Percentiles rank a stretch among this genome's conserved stretches.
Conservation (phyloP, 2,329 filamentous ascomycete genomes). For the Botryosphaeria dothidea region DNA sequence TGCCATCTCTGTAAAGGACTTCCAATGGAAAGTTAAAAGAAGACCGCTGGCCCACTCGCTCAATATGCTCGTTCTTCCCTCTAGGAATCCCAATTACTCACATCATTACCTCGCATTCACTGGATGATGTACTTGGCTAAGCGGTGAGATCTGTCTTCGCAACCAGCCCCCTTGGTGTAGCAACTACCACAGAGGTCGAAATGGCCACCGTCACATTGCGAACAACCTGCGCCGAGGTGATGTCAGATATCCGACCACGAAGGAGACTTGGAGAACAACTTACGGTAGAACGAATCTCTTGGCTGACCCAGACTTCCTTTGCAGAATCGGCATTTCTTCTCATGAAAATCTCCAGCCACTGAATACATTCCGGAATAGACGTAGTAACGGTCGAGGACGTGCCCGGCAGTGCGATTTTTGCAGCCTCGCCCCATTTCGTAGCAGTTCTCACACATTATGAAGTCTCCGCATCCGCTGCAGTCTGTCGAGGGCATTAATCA, state of each 20-base stretch:
- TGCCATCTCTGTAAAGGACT: not conserved
- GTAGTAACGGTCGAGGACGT: not conserved
- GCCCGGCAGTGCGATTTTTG: not conserved
- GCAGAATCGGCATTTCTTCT: not conserved
- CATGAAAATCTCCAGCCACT: not conserved
- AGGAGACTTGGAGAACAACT: not conserved
- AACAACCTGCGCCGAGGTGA: not conserved
- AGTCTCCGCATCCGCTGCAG: not conserved
- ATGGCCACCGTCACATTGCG: not conserved
- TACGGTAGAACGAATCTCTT: slow-evolving; percentile 1
- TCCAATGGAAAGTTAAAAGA: too few species aligned
- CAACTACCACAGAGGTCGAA: not conserved
- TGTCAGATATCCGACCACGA: not conserved
- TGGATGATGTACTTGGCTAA: not conserved
- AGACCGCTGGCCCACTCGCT: too few species aligned
- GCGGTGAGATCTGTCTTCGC: not conserved
- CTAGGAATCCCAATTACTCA: too few species aligned
- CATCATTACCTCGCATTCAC: not conserved
- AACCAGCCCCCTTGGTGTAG: not conserved
- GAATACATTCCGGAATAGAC: not conserved
- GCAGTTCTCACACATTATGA: not conserved
- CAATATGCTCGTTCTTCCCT: too few species aligned
- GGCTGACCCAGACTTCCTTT: not conserved
- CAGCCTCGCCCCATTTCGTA: not conserved
- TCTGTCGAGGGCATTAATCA: not conserved